Evolutionary conservation across 2,329 filamentous ascomycete species (phyloP), one percentile per base, ranked within the genome.

Genomic region (Neodidymelliopsis sp.): DNA sequence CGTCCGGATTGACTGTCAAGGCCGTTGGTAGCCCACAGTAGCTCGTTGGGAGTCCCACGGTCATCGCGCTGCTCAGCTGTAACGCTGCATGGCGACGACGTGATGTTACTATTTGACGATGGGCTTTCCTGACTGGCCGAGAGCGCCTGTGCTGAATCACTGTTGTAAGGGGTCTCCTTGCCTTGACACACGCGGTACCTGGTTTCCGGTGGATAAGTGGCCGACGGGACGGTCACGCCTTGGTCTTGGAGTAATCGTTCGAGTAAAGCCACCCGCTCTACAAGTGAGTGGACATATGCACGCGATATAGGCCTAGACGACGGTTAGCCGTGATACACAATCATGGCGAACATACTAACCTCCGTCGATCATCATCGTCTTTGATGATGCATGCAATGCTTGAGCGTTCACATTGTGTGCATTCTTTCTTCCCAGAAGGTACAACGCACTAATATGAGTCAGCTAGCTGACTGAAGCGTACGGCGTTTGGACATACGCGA

Each of bases 251-350:
- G 74, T 75, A 83, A 74, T 12, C 67, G 67, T 66, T 84, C 81
- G 0, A 84, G 72, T 51, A 83, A 56, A 6, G 74, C 70, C 31
- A 83, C 81, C 4, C 81, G 75, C 18, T 80, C 79, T n/a, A 80
- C 80, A 9, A 84, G 70, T 1, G 80, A 83, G 29, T 77, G 79
- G 76, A 82, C 82, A 65, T 83, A 84, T 42, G 81, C 81, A 62
- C 82, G 79, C 15, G 80, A 83, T 24, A 83, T 82, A 6, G 81
- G 81, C 27, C 81, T 83, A 33, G 22, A 40, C 24, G 43, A 27
- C 51, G 9, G 55, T 60, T 42, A 44, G 49, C 16, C 12, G 18
- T 22, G 13, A 18, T n/a, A 34, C 4, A 34, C 18, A 6, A 12
- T 34, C 4, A 4, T 11, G 36, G 20, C 3, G n/a, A 18, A n/a